phyloP scores from a whole-genome alignment of 441 rosid species.

The Lepidium campestre region DNA sequence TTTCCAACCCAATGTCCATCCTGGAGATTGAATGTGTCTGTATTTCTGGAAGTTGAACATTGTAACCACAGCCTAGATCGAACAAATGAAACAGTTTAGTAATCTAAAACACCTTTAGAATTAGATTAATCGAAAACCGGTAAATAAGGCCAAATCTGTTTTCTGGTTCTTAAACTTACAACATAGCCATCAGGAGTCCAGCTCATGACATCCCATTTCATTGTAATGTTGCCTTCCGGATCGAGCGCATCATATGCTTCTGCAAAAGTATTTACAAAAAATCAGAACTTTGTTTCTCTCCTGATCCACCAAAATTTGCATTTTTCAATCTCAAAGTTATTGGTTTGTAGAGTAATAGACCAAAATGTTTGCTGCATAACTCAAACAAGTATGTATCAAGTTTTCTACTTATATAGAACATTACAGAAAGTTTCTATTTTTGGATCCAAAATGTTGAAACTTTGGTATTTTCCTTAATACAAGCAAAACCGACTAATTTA shows the following conservation, averaged over 20 bases:
- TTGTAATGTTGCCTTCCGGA: slow-evolving; percentile 64
- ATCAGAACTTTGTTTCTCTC: slow-evolving; percentile 6
- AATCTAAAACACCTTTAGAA: neutral
- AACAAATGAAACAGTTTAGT: neutral
- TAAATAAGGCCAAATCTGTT: neutral
- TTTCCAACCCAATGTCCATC: slow-evolving; percentile 70
- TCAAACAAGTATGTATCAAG: neutral
- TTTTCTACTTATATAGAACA: neutral
- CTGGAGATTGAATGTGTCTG: slow-evolving; percentile 61
- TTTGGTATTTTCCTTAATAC: neutral
- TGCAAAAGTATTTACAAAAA: slow-evolving; percentile 18
- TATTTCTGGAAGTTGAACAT: slow-evolving; percentile 61
- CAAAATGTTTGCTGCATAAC: neutral
- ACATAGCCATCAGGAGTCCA: slow-evolving; percentile 82
- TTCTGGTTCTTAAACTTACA: slow-evolving; percentile 35
- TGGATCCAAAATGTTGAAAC: neutral
- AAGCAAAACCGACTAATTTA: neutral
- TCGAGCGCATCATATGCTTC: slow-evolving; percentile 59
- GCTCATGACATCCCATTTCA: slow-evolving; percentile 66
- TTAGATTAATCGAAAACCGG: neutral
- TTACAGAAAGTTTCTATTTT: slow-evolving; percentile 6
- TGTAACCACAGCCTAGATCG: slow-evolving; percentile 52
- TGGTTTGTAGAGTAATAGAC: neutral
- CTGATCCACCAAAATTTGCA: neutral
- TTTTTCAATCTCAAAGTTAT: neutral